Conservation (phyloP, 768 basidiomycete species). For the Boletus rex-veris region DNA sequence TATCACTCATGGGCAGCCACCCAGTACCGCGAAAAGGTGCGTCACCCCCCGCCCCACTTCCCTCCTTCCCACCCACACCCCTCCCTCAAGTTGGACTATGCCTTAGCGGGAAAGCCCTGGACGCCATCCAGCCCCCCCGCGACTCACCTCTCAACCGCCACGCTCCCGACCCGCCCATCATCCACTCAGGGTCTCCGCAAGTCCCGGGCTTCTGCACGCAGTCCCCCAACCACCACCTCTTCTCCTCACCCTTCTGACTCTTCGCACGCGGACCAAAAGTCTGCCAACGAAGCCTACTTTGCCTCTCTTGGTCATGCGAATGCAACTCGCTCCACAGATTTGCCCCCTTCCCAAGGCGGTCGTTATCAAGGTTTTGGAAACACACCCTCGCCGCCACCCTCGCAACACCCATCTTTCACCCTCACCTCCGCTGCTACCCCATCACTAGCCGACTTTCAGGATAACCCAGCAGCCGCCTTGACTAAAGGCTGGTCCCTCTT, state of each 20-base stretch:
- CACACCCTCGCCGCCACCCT: slow-evolving; percentile 54
- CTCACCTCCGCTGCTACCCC: slow-evolving; percentile 82
- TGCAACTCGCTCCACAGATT: slow-evolving; percentile 65
- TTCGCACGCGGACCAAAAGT: slow-evolving; percentile 52
- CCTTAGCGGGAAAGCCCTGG: slow-evolving; percentile 76
- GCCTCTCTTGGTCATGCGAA: slow-evolving; percentile 81
- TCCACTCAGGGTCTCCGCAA: slow-evolving; percentile 85
- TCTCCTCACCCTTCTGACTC: slow-evolving; percentile 16
- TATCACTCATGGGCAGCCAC: slow-evolving; percentile 94
- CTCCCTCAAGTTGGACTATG: slow-evolving; percentile 66
- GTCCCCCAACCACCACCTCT: slow-evolving; percentile 34
- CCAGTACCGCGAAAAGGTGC: slow-evolving; percentile 92
- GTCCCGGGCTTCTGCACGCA: slow-evolving; percentile 69
- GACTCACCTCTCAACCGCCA: slow-evolving; percentile 31
- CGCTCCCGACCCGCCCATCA: slow-evolving; percentile 56
- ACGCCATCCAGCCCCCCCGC: slow-evolving; percentile 68
- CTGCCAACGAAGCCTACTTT: slow-evolving; percentile 87
- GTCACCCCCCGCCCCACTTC: background rate
- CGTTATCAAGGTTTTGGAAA: slow-evolving; percentile 91
- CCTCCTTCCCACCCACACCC: slow-evolving; percentile 14
- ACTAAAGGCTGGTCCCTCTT: slow-evolving; percentile 97
- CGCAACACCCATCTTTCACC: slow-evolving; percentile 61
- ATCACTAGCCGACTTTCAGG: slow-evolving; percentile 74
- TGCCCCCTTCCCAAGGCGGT: slow-evolving; percentile 93
- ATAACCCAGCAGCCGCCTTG: slow-evolving; percentile 80